A percentile compares a stretch with the other conserved stretches of the same genome.
phyloP scores from a whole-genome alignment of 2,329 filamentous ascomycete species.

The Talaromyces pinophilus region DNA sequence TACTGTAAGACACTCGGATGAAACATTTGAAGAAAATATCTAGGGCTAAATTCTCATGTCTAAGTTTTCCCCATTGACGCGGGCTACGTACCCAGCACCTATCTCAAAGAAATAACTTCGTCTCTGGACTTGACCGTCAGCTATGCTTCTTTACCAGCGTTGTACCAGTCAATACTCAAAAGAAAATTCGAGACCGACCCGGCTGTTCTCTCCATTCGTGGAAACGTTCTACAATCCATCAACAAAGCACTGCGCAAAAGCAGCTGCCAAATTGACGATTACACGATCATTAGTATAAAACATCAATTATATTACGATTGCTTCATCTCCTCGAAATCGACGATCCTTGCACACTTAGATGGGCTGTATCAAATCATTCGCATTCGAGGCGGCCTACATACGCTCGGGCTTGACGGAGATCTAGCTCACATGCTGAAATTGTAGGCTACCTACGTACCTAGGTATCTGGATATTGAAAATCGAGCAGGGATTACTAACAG shows the following conservation, averaged over 20 bases:
- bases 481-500: background rate
- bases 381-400: slow-evolving; percentile 6
- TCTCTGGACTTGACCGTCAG: background rate
- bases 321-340: background rate
- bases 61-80: background rate
- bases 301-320: background rate
- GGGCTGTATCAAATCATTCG: background rate
- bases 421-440: slow-evolving; percentile 4
- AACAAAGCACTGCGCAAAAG: background rate
- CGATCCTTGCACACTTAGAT: background rate
- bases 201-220: background rate
- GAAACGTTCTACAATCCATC: background rate
- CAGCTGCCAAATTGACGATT: background rate
- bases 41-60: background rate
- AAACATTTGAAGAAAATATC: background rate
- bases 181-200: background rate
- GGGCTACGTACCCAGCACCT: background rate
- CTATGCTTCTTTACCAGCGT: background rate
- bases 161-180: background rate
- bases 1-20: background rate
- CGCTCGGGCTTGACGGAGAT: background rate
- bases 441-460: background rate
- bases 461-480: background rate
- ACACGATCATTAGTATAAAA: background rate
- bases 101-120: background rate